Evolutionary conservation across 768 basidiomycete genomes (phyloP).

Genomic region (Tulasnella sp.): DNA sequence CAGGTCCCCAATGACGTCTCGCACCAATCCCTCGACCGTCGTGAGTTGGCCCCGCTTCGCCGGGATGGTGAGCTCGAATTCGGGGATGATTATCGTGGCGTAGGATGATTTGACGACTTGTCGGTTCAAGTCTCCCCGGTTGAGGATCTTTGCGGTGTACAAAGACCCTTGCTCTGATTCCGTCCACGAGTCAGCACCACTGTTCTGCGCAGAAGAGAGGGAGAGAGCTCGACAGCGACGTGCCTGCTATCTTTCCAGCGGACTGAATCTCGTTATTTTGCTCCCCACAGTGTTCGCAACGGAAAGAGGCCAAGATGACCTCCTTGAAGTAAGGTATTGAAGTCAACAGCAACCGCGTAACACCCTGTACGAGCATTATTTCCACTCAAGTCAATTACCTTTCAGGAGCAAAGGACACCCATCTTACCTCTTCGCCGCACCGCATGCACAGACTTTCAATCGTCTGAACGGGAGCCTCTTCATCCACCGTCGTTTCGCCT

Average conservation of each 20-base stretch:
- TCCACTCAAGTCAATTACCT: too few relatives aligned
- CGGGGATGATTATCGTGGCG: constrained; percentile 73
- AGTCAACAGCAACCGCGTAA: constrained; percentile 79
- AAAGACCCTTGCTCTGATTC: constrained; percentile 62
- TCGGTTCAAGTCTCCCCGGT: constrained; percentile 71
- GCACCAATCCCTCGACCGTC: constrained; percentile 88
- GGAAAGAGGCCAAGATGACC: constrained; percentile 92
- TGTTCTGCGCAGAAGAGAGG: background rate
- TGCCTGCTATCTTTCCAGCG: constrained; percentile 76
- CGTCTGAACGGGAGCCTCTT: constrained; percentile 58
- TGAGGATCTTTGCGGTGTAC: constrained; percentile 70
- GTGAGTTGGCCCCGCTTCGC: constrained; percentile 81
- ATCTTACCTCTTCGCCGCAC: constrained; percentile 77
- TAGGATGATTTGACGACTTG: constrained; percentile 85
- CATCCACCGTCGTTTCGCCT: constrained; percentile 34
- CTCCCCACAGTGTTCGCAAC: constrained; percentile 84
- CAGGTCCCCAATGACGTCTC: constrained; percentile 73
- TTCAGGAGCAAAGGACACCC: too few relatives aligned
- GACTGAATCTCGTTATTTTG: constrained; percentile 91
- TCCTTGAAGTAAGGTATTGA: constrained; percentile 93
- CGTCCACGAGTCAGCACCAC: background rate
- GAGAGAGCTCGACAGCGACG: constrained; percentile 22
- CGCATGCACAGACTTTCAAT: constrained; percentile 91
- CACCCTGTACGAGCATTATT: constrained; percentile 48
- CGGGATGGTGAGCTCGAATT: constrained; percentile 85